A percentile compares a stretch with the other conserved stretches of the same genome.
phyloP scores from a whole-genome alignment of 2,329 filamentous ascomycete genomes.

The Aspergillus pseudotamarii region DNA sequence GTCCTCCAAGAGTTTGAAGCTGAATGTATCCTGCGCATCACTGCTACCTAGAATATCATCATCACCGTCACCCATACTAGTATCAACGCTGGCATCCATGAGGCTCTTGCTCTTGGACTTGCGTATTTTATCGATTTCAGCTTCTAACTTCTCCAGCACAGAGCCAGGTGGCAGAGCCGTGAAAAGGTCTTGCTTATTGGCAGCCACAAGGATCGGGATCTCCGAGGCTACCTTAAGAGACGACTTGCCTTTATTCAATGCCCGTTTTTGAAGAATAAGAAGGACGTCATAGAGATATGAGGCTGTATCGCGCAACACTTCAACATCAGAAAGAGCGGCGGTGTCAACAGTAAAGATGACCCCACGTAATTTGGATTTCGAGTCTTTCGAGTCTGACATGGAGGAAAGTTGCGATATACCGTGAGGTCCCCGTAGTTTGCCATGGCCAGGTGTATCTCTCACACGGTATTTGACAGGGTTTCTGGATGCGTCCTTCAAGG shows the following conservation, averaged over 20 bases:
- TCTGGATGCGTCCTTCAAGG: conserved; percentile 57
- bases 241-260: conserved; percentile 56
- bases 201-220: conserved; percentile 79
- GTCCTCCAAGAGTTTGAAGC: conserved; percentile 80
- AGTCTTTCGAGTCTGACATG: conserved; percentile 36
- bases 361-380: conserved; percentile 59
- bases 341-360: conserved; percentile 91
- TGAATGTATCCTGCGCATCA: conserved; percentile 75
- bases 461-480: conserved; percentile 43
- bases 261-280: conserved; percentile 76
- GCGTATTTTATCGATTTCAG: conserved; percentile 78
- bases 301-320: conserved; percentile 69
- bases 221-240: conserved; percentile 58
- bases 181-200: conserved; percentile 95
- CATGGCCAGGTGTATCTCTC: conserved; percentile 87
- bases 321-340: conserved; percentile 57
- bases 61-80: conserved; percentile 62
- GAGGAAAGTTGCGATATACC: conserved; percentile 43
- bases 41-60: conserved; percentile 84
- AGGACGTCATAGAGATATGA: conserved; percentile 87
- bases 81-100: conserved; percentile 74
- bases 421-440: conserved; percentile 76
- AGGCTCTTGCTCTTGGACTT: conserved; percentile 77
- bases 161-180: conserved; percentile 80
- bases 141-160: conserved; percentile 74